phyloP scores from a whole-genome alignment of 2,329 filamentous ascomycete genomes.

The Tricladium varicosporioides region DNA sequence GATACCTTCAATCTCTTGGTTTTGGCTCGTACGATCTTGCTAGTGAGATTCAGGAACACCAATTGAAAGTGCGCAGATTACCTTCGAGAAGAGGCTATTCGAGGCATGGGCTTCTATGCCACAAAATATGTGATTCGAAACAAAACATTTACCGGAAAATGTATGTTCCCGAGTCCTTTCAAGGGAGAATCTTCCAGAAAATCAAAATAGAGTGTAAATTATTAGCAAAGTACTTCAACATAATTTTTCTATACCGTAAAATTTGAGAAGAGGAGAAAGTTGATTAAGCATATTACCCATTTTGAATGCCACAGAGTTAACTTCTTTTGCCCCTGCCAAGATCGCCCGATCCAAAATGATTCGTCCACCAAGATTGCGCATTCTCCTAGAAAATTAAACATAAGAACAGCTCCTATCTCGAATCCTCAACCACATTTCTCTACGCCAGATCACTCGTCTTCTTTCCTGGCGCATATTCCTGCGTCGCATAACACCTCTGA shows the following conservation, averaged over 20 bases:
- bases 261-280: background rate
- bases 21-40: conserved; percentile 9
- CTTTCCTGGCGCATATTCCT: background rate
- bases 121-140: background rate
- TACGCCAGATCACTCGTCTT: background rate
- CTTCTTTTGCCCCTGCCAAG: background rate
- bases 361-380: background rate
- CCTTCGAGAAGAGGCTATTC: background rate
- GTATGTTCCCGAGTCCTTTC: background rate
- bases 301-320: background rate
- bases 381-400: background rate
- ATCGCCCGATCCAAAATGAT: background rate
- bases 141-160: background rate
- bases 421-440: background rate
- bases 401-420: background rate
- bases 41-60: background rate
- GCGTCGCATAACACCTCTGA: conserved; percentile 13
- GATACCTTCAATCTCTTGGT: background rate
- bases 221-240: too few species aligned
- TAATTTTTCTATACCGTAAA: too few species aligned
- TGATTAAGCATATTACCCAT: background rate
- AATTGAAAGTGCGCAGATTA: background rate
- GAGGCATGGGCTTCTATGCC: background rate
- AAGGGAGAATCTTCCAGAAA: too few species aligned
- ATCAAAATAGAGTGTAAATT: too few species aligned